Evolutionary conservation across 192 early-diverging fungal genomes (phyloP), one percentile per base, ranked within the genome.

Genomic region (Backusella luteola): DNA sequence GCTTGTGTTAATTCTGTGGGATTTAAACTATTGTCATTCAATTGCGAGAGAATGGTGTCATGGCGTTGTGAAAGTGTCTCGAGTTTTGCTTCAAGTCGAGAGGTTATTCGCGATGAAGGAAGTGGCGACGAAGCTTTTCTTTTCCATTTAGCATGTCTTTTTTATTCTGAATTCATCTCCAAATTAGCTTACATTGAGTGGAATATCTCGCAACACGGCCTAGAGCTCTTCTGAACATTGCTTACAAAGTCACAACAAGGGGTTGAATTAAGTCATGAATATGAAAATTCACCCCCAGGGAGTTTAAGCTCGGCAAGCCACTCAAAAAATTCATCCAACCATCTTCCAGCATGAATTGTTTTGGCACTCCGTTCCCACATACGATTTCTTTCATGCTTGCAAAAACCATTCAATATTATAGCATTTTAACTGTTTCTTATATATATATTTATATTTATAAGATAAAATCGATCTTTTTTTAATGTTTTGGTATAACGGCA

Each of bases 81-180:
- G 15, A 81, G 73, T 34, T 81, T 81, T 14, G 41, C 38, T 56
- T 77, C 73, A 2, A 81, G 70, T n/a, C 69, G 49, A 38, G 73
- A 44, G 14, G 80, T 78, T 52, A 81, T 77, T 39, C 76, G 69
- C 4, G 79, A 78, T 69, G 67, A 69, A 19, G 34, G 67, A 38
- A 69, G 35, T 8, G 67, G 67, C 11, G 67, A 69, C 42, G 42
- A 44, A 21, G 67, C 67, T 69, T 34, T 67, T 67, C 14, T 69
- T n/a, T 69, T 39, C 5, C 23, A 2, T 69, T 39, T 38, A 44
- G 15, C 42, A 44, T 67, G 12, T 67, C 8, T 41, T 12, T 69
- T 6, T 36, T 69, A 11, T 69, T 38, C 21, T 23, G 17, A 68
- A 12, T 34, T 12, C 29, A 34, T 17, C 17, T n/a, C 14, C 38